Evolutionary conservation across 139 green algal species (phyloP), one percentile per base, ranked within the genome.

Genomic region (Desmodesmus armatus): DNA sequence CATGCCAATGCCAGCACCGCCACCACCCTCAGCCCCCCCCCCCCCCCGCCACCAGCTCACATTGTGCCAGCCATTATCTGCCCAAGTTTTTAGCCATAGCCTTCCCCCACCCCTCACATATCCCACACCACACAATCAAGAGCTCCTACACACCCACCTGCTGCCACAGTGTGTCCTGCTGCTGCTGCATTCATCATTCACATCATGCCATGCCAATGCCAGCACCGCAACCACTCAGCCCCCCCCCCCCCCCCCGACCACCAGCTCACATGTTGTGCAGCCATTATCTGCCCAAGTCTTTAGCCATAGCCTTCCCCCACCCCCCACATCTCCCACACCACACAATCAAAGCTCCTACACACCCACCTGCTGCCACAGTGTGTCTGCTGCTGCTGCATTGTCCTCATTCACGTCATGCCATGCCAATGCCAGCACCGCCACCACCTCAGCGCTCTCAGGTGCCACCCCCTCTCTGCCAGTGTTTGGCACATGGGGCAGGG

Each of bases 391-490:
- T 73, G 83, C 83, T 21, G 89, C 90, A 41, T 97, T 97, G 58
- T 85, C 67, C 25, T 75, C 67, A 55, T 75, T 37, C 3, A 75
- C 67, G 17, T 75, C 67, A 29, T 75, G 67, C 17, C 19, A 31
- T 2, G 91, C 90, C 62, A 95, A 47, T 84, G 90, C 95, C 81
- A 97, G 89, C 41, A 94, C 44, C 17, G 84, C 83, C 41, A 83
- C 60, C 39, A 86, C 69, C 33, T 67, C 67, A 27, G 9, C 51
- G 37, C 85, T 78, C 19, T 83, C 75, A 40, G 60, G 31, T 19
- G 83, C 13, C 39, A 82, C 41, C n/a, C 87, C 86, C 72, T 92
- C 88, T 6, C 62, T 80, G 23, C 90, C 60, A 35, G 70, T 58
- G 67, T 49, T 5, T 2, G 95, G 94, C 17, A 95, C 91, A 31